phyloP scores from a whole-genome alignment of 306 rosid genomes.

The Dicorynia guianensis region DNA sequence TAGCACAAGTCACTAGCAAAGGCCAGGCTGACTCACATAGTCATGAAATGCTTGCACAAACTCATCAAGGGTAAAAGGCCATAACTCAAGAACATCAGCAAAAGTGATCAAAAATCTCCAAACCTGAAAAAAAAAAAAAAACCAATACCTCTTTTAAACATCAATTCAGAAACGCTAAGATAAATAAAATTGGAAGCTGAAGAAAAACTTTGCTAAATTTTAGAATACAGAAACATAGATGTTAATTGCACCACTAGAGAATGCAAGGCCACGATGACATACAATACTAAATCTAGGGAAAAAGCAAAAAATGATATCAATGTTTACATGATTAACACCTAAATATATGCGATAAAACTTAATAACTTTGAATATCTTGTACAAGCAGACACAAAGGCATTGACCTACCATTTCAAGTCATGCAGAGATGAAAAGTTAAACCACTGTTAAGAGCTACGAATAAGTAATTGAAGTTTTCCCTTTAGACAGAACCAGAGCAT shows the following conservation, averaged over 20 bases:
- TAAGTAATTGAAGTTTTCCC: neutral
- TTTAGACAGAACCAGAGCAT: slow-evolving; percentile 17
- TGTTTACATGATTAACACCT: slow-evolving; percentile 12
- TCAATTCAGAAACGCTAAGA: slow-evolving; percentile 34
- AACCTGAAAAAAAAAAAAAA: slow-evolving; percentile 67
- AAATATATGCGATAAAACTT: slow-evolving; percentile 10
- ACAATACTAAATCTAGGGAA: too few relatives aligned
- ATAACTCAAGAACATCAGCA: slow-evolving; percentile 88
- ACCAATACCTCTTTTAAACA: slow-evolving; percentile 36
- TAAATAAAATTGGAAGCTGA: too few relatives aligned
- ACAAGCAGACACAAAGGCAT: slow-evolving; percentile 4
- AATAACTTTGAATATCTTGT: slow-evolving; percentile 31
- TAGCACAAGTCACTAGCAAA: slow-evolving; percentile 37
- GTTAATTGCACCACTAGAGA: neutral
- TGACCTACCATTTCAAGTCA: slow-evolving; percentile 28
- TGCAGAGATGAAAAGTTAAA: slow-evolving; percentile 1
- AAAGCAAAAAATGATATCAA: neutral
- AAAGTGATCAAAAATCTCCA: slow-evolving; percentile 97
- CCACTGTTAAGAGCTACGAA: slow-evolving; percentile 18
- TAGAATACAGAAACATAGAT: neutral
- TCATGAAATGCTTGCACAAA: slow-evolving; percentile 96
- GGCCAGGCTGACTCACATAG: slow-evolving; percentile 66
- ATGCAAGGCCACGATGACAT: neutral
- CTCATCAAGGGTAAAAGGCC: slow-evolving; percentile 98
- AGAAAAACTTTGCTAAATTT: neutral